phyloP scores from a whole-genome alignment of 257 asterid genomes.

The Nicotiana otophora region DNA sequence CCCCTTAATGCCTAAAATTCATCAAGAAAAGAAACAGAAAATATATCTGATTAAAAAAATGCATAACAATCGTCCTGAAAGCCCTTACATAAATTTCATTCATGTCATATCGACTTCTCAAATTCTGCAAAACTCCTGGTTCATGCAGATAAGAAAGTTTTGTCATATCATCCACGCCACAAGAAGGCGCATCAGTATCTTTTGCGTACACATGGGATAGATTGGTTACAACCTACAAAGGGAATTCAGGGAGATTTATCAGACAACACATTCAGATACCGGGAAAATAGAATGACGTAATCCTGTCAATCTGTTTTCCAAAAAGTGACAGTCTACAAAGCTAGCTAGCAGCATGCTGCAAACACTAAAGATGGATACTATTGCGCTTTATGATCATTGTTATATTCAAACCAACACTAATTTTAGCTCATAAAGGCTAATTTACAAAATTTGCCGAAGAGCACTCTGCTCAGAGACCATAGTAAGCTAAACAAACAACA shows the following conservation, averaged over 20 bases:
- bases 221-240: slow-evolving; percentile 50
- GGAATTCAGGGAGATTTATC: background rate
- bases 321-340: background rate
- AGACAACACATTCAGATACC: slow-evolving; percentile 4
- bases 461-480: background rate
- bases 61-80: background rate
- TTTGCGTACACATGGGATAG: slow-evolving; percentile 48
- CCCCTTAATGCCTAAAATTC: background rate
- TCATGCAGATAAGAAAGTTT: slow-evolving; percentile 87
- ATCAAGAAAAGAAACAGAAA: background rate
- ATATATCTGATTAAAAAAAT: background rate
- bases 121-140: slow-evolving; percentile 80
- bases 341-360: background rate
- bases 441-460: background rate
- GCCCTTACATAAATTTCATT: slow-evolving; percentile 78
- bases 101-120: slow-evolving; percentile 59
- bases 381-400: background rate
- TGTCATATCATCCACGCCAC: slow-evolving; percentile 93
- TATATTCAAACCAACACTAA: background rate
- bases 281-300: background rate
- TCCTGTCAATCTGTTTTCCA: background rate
- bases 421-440: background rate
- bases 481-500: background rate
- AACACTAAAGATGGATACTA: background rate
- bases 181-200: slow-evolving; percentile 68